Evolutionary conservation across 129 eudicot species (phyloP).

Genomic region (Arctium minus): DNA sequence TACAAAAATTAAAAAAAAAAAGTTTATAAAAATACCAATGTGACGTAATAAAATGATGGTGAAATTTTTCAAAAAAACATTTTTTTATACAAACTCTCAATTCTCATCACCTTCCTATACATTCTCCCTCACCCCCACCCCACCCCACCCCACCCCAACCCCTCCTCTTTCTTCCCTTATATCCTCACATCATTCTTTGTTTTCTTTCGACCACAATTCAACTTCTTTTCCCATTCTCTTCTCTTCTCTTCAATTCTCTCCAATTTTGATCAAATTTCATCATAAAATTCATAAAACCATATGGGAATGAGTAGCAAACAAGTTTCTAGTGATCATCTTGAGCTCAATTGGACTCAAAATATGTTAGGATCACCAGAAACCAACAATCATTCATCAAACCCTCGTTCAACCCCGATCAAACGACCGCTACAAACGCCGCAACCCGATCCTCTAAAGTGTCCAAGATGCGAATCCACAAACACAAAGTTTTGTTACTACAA

Average conservation of each 20-base stretch:
- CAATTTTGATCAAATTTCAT: background rate
- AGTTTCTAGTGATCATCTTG: constrained; percentile 50
- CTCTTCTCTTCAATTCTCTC: constrained; percentile 11
- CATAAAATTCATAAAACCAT: background rate
- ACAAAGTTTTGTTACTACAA: constrained; percentile 92
- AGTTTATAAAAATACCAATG: too few species aligned
- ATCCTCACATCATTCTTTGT: constrained; percentile 7
- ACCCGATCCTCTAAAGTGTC: constrained; percentile 55
- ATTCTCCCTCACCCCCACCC: background rate
- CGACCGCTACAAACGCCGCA: constrained; percentile 36
- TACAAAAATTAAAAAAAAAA: too few species aligned
- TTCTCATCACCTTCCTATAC: constrained; percentile 20
- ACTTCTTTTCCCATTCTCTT: background rate
- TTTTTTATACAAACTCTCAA: constrained; percentile 1
- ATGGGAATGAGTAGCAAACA: constrained; percentile 65
- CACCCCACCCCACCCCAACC: background rate
- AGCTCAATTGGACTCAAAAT: constrained; percentile 43
- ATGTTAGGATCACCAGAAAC: constrained; percentile 28
- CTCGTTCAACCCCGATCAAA: constrained; percentile 23
- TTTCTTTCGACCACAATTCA: background rate
- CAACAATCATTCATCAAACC: constrained; percentile 30
- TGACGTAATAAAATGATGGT: background rate
- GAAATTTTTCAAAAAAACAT: too few species aligned
- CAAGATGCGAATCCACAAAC: constrained; percentile 72
- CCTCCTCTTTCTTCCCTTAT: background rate